Base-by-base conservation (phyloP, 2,329 filamentous ascomycete genomes). In the Neofusicoccum ribis region DNA sequence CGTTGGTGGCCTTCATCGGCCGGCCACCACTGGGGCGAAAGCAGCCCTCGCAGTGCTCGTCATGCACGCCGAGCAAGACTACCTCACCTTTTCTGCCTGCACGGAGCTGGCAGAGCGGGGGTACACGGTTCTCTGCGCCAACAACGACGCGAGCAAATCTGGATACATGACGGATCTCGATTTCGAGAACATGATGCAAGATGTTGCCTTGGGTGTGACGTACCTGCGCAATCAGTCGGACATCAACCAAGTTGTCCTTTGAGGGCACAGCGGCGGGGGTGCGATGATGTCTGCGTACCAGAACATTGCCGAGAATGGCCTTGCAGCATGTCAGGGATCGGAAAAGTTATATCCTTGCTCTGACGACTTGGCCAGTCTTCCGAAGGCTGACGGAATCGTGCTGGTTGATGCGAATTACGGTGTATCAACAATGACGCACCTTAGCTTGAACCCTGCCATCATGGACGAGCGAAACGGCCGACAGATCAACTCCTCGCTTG, bases 51-150 rank as follows among this genome's bases (percentile, higher is more conserved):
- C 27, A 7, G 27, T 31, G 6, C 27, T 31, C 27, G 58, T 61
- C 17, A 63, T 63, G 46, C 59, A 63, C n/a, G 59, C 59, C 36
- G 58, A 61, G 44, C 43, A 47, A 7, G 58, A 61, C 58, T 61
- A 61, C 31, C 17, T 49, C 5, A 49, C 15, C 20, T 52, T 63
- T 17, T 52, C n/a, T 12, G 34, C 59, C 1, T 63, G 59, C 17
- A 52, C 59, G 12, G 59, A 52, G 36, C 36, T 63, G 47, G 34
- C 59, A 2, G 23, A 31, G 17, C 31, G 44, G 5, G 46, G 59
- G 5, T 52, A 63, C 44, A 43, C 36, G 0, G 59, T 63, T 9
- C 31, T 63, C 15, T 63, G 46, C 17, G 44, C 46, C 46, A 63
- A 63, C 47, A 63, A 63, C 20, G 17, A 27, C 5, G 59, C 46